These are phyloP conservation scores for Mortierella polycephala DNA, from an alignment of 371 early-diverging fungal species.

Conservation along the genomic window DNA sequence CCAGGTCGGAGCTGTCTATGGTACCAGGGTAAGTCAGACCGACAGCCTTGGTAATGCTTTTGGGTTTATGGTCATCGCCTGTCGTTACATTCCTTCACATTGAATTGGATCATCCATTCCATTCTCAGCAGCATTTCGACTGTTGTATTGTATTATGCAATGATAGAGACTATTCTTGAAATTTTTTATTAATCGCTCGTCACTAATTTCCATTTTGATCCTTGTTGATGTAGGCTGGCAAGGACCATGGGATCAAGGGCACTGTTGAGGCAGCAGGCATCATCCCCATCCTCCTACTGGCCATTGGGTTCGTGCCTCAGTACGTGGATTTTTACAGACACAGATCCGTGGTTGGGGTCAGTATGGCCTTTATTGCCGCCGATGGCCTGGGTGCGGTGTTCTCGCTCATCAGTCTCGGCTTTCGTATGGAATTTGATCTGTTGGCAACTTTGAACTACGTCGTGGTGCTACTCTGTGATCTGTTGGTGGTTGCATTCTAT, in stretches of 20 bases:
- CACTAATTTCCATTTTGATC: no score
- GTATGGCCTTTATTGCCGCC: slow-evolving; percentile 59
- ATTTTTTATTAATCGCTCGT: not conserved
- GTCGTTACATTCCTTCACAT: no score
- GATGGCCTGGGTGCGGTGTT: slow-evolving; percentile 61
- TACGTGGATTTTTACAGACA: slow-evolving; percentile 60
- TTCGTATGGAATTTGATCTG: slow-evolving; percentile 24
- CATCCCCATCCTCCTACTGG: slow-evolving; percentile 58
- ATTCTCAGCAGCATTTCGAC: no score
- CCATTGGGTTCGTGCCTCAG: slow-evolving; percentile 64
- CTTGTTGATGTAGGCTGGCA: slow-evolving; percentile 2
- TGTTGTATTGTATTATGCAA: no score
- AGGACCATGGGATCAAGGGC: slow-evolving; percentile 19
- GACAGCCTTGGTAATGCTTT: not conserved
- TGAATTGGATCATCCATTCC: no score
- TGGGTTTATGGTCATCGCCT: no score
- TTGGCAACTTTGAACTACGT: slow-evolving; percentile 32
- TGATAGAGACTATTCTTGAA: no score
- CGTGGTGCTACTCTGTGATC: slow-evolving; percentile 29
- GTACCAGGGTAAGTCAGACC: slow-evolving; percentile 28
- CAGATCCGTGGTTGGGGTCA: slow-evolving; percentile 56
- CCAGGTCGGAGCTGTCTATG: slow-evolving; percentile 28
- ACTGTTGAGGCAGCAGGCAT: slow-evolving; percentile 58
- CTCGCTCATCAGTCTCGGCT: slow-evolving; percentile 56
- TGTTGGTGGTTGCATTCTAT: slow-evolving; percentile 23